Evolutionary conservation across 2,329 filamentous ascomycete genomes (phyloP), one percentile per base, ranked within the genome.

Genomic region (Davidsoniella australis): DNA sequence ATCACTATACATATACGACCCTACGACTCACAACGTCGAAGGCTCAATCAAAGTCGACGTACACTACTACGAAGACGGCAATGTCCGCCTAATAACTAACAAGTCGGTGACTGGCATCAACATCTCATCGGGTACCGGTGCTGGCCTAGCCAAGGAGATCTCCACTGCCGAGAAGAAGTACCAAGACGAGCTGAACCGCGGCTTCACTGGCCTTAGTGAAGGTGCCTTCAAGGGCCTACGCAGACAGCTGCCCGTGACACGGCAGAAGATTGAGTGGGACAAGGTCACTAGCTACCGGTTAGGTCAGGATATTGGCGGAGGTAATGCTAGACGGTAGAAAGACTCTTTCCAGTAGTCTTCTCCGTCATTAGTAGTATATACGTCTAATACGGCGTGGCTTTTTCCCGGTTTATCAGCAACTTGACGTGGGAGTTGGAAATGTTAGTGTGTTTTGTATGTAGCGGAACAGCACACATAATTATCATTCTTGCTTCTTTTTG

Each of bases 211-310:
- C 56, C 69, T 98, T 62, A 91, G 86, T 60, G 91, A 98, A 68
- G 89, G 88, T 8, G 85, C 87, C 1, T 98, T 98, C 68, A 98
- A 96, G 75, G 78, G 80, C 2, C 66, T 98, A 63, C 78, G 91
- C 61, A 78, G 91, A 66, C 91, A 96, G 67, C 69, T 98, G 62
- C 91, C 91, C 0, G 87, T 98, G 53, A 98, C 91, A 54, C 80
- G 91, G 61, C 91, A 98, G 71, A 95, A 95, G 75, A 89, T 98
- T 58, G 91, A 98, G 67, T 98, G 91, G 91, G 89, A 98, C 65
- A 95, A 94, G 71, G 85, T 98, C 56, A 82, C 85, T 42, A 87
- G 86, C 57, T 98, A 98, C 68, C 74, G 86, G 53, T 70, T 94
- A 57, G 83, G 84, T 23, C 82, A 86, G 64, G 82, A 85, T 61